phyloP scores from a whole-genome alignment of 2,329 filamentous ascomycete species.

The Arachnomyces sp. region DNA sequence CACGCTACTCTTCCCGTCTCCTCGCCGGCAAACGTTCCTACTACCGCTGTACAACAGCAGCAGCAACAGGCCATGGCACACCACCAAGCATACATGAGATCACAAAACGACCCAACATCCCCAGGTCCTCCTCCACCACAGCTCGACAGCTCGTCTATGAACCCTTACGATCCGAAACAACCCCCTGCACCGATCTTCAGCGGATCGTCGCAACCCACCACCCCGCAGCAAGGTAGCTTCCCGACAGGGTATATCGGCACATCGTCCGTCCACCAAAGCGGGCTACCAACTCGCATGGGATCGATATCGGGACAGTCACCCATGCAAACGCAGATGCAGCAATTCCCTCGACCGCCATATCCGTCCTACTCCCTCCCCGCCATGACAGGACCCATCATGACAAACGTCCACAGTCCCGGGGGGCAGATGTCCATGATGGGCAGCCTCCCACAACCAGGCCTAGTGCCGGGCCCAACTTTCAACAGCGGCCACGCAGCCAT shows the following conservation, averaged over 20 bases:
- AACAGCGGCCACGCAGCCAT: slow-evolving; percentile 53
- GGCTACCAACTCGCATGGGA: slow-evolving; percentile 43
- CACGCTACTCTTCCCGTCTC: slow-evolving; percentile 50
- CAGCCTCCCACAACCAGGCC: slow-evolving; percentile 42
- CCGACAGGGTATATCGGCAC: slow-evolving; percentile 17
- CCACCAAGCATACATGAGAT: slow-evolving; percentile 35
- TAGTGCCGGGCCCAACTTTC: slow-evolving; percentile 45
- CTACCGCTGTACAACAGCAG: slow-evolving; percentile 23
- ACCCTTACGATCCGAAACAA: slow-evolving; percentile 50
- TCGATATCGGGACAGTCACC: slow-evolving; percentile 45
- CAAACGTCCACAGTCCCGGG: slow-evolving; percentile 67
- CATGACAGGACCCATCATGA: slow-evolving; percentile 62
- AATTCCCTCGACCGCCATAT: slow-evolving; percentile 36
- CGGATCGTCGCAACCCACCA: slow-evolving; percentile 38
- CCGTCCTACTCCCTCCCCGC: slow-evolving; percentile 51
- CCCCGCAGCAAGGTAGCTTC: slow-evolving; percentile 41
- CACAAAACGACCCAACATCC: slow-evolving; percentile 29
- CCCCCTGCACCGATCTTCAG: slow-evolving; percentile 41
- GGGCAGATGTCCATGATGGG: slow-evolving; percentile 64
- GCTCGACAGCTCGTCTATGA: slow-evolving; percentile 35
- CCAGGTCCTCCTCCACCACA: slow-evolving; percentile 44
- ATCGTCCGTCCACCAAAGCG: slow-evolving; percentile 22
- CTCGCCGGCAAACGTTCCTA: slow-evolving; percentile 33
- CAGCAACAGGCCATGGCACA: slow-evolving; percentile 39
- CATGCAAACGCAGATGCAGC: slow-evolving; percentile 23